A percentile compares a stretch with the other conserved stretches of the same genome.
Evolutionary conservation across 495 filamentous ascomycete genomes (phyloP).

Genomic region (Rostrohypoxylon terebratum): DNA sequence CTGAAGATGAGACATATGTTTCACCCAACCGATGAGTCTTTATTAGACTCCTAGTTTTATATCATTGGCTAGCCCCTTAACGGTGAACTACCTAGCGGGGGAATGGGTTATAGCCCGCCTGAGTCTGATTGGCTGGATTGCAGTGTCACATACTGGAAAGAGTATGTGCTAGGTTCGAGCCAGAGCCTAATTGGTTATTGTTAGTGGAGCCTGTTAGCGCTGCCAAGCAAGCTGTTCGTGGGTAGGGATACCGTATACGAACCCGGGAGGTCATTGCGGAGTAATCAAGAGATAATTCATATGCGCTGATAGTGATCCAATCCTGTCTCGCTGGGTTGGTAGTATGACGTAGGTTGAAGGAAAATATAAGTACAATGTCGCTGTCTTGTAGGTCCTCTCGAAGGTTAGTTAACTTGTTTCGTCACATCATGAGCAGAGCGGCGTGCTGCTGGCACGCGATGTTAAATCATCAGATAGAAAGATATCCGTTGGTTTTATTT

Average conservation of each 20-base stretch:
- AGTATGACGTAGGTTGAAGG: neutral
- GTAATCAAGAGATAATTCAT: neutral
- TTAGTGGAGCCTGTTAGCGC: neutral
- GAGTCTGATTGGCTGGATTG: neutral
- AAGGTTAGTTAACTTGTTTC: neutral
- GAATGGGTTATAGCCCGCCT: neutral
- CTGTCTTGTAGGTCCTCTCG: neutral
- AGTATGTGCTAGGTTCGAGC: neutral
- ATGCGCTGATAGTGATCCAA: neutral
- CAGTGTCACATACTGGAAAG: neutral
- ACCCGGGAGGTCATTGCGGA: neutral
- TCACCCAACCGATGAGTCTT: neutral
- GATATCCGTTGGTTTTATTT: slow-evolving; percentile 1
- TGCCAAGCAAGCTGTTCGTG: neutral
- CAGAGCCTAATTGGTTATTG: neutral
- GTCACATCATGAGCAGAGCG: neutral
- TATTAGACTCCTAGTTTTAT: neutral
- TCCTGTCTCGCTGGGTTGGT: neutral
- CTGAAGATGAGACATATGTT: too few species aligned
- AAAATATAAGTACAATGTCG: neutral
- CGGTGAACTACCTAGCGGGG: neutral
- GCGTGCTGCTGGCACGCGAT: neutral
- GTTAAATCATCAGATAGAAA: neutral
- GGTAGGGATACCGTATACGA: neutral
- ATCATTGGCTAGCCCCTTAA: neutral